These are phyloP conservation scores for Fusarium xylarioides DNA, from an alignment of 2,329 filamentous ascomycete species.

Conservation along the genomic window DNA sequence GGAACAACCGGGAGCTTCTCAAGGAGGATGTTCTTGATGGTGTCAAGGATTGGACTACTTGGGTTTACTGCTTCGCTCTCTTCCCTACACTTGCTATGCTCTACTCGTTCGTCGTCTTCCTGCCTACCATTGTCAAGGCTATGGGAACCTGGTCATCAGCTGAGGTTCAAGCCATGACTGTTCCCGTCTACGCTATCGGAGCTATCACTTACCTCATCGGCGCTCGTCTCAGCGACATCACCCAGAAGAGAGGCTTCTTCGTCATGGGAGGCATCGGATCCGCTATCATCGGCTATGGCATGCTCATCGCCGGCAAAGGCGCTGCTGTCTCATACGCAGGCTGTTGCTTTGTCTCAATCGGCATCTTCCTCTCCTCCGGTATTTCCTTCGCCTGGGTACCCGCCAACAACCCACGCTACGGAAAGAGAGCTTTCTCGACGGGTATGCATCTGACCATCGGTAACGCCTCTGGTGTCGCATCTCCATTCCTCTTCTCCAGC, in stretches of 20 bases:
- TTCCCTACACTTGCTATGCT: slow-evolving; percentile 72
- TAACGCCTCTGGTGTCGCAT: slow-evolving; percentile 70
- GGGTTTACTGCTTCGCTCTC: slow-evolving; percentile 65
- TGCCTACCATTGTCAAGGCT: slow-evolving; percentile 73
- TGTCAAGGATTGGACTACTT: slow-evolving; percentile 68
- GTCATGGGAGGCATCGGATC: slow-evolving; percentile 59
- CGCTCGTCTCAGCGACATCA: slow-evolving; percentile 66
- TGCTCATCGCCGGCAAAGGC: slow-evolving; percentile 64
- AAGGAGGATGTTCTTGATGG: slow-evolving; percentile 32
- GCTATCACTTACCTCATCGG: slow-evolving; percentile 67
- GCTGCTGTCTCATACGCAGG: slow-evolving; percentile 68
- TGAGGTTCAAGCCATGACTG: slow-evolving; percentile 72
- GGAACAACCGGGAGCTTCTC: slow-evolving; percentile 39
- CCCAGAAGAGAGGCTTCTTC: slow-evolving; percentile 65
- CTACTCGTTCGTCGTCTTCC: slow-evolving; percentile 72
- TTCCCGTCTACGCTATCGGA: slow-evolving; percentile 72
- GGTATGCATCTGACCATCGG: slow-evolving; percentile 69
- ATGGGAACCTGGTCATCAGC: slow-evolving; percentile 65
- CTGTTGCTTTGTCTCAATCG: slow-evolving; percentile 67
- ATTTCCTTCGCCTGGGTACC: slow-evolving; percentile 54
- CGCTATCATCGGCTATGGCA: slow-evolving; percentile 66
- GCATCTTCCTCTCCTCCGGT: slow-evolving; percentile 57
- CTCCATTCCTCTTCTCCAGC: slow-evolving; percentile 63
- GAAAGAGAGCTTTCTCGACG: slow-evolving; percentile 69
- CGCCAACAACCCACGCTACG: slow-evolving; percentile 69